These are phyloP conservation scores for Tetraselmis chui DNA, from an alignment of 139 green algal genomes.

Conservation along the genomic window DNA sequence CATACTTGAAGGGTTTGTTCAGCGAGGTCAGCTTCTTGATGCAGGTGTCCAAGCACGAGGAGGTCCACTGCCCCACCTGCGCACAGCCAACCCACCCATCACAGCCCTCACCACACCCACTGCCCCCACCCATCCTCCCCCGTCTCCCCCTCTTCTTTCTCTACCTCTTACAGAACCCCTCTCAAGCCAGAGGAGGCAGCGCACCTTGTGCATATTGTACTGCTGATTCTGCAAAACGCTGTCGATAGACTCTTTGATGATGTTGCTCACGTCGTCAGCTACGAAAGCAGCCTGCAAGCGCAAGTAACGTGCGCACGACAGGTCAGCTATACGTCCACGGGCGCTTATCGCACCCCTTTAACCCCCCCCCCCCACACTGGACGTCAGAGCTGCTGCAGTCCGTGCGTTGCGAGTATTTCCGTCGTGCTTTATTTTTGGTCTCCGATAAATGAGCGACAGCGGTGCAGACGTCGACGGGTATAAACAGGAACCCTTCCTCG, in stretches of 20 bases:
- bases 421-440: no score
- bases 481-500: no score
- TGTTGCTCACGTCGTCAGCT: conserved; percentile 73
- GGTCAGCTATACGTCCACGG: no score
- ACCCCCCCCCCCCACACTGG: no score
- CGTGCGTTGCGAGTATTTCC: no score
- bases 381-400: no score
- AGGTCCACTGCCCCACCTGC: conserved; percentile 71
- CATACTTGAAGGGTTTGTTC: conserved; percentile 79
- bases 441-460: no score
- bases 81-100: background rate
- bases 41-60: conserved; percentile 54
- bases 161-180: background rate
- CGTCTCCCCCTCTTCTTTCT: background rate
- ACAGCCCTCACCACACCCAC: background rate
- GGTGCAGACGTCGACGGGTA: no score
- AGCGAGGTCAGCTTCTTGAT: conserved; percentile 60
- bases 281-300: conserved; percentile 59
- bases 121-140: no score
- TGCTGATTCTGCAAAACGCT: conserved; percentile 59
- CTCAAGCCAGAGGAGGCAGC: no score
- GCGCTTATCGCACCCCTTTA: no score
- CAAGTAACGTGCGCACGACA: no score
- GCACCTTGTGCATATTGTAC: conserved; percentile 65
- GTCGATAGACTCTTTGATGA: conserved; percentile 78